Conservation (phyloP, 129 eudicot species). For the Heracleum sosnowskyi region DNA sequence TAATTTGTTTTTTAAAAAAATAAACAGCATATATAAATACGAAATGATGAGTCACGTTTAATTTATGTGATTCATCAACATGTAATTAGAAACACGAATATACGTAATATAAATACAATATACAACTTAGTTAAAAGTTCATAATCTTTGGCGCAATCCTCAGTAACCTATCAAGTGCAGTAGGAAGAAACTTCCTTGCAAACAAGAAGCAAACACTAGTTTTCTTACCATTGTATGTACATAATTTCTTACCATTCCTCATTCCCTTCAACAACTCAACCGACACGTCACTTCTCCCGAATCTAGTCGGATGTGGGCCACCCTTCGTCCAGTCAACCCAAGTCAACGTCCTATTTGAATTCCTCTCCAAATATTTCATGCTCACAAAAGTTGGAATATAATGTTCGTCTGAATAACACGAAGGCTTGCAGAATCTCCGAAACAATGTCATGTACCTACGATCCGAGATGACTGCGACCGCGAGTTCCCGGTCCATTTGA, state of each 20-base stretch:
- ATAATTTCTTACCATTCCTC: constrained; percentile 37
- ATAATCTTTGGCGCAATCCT: constrained; percentile 51
- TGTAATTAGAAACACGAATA: too few relatives aligned
- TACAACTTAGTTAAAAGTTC: too few relatives aligned
- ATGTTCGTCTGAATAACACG: constrained; percentile 74
- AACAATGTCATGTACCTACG: constrained; percentile 32
- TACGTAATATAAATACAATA: too few relatives aligned
- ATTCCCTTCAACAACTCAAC: constrained; percentile 30
- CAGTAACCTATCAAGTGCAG: constrained; percentile 47
- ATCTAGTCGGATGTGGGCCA: constrained; percentile 65
- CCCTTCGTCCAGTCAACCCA: constrained; percentile 81
- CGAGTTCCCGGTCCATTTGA: constrained; percentile 54
- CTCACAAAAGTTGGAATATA: constrained; percentile 52
- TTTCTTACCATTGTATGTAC: constrained; percentile 52
- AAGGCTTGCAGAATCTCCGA: constrained; percentile 44
- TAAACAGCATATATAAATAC: too few relatives aligned
- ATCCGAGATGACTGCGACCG: constrained; percentile 48
- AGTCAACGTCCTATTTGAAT: constrained; percentile 54
- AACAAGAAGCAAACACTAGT: constrained; percentile 55
- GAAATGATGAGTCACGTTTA: too few relatives aligned
- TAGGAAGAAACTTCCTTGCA: constrained; percentile 73
- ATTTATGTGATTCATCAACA: too few relatives aligned
- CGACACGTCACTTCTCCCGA: constrained; percentile 32
- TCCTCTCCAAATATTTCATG: constrained; percentile 28
- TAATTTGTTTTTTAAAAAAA: too few relatives aligned